Evolutionary conservation across 345 rosid genomes (phyloP).

Genomic region (Moringa oleifera): DNA sequence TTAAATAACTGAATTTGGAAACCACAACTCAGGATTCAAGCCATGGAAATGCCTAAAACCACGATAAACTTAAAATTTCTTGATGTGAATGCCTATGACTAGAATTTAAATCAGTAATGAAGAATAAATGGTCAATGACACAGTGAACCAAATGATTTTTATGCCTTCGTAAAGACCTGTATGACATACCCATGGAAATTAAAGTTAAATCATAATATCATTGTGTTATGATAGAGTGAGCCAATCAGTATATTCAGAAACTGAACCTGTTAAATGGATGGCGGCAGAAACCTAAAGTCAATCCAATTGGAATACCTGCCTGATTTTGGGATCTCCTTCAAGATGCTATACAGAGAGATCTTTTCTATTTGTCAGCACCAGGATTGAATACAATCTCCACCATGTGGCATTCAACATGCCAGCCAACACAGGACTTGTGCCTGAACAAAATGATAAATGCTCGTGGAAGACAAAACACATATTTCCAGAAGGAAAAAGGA

Average conservation of each 20-base stretch:
- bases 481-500: background rate
- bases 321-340: background rate
- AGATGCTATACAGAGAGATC: background rate
- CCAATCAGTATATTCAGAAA: background rate
- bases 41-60: too few species aligned
- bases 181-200: too few species aligned
- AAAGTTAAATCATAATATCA: too few species aligned
- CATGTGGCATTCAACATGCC: background rate
- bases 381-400: background rate
- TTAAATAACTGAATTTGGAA: constrained; percentile 1
- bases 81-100: too few species aligned
- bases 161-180: too few species aligned
- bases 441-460: too few species aligned
- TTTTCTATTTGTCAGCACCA: background rate
- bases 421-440: background rate
- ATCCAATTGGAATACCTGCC: background rate
- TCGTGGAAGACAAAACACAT: background rate
- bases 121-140: too few species aligned
- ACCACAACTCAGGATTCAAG: background rate
- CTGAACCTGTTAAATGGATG: background rate
- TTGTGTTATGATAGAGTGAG: background rate
- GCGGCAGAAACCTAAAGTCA: background rate
- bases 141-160: too few species aligned
- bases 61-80: too few species aligned
- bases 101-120: too few species aligned